Evolutionary conservation across 106 monocot genomes (phyloP).

Genomic region (Xerophyta viscosa): DNA sequence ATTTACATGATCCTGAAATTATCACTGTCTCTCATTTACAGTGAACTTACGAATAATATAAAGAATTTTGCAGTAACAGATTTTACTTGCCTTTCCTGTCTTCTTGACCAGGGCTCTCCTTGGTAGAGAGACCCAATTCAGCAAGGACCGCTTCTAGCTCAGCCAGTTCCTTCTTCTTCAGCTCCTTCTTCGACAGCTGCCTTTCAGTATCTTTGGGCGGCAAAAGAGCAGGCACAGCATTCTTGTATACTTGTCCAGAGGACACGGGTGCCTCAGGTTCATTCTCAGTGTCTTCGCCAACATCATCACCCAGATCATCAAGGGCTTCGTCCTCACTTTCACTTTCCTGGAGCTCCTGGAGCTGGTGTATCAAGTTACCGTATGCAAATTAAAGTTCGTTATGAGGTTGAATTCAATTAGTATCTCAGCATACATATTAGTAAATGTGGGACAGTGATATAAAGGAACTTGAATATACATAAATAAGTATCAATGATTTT

Average conservation of each 20-base stretch:
- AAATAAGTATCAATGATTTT: too few species aligned
- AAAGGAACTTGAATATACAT: too few species aligned
- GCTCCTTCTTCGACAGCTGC: conserved; percentile 81
- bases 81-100: conserved; percentile 27
- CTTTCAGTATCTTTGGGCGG: conserved; percentile 52
- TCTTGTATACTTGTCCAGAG: conserved; percentile 17
- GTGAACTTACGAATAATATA: too few species aligned
- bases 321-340: conserved; percentile 72
- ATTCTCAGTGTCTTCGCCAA: conserved; percentile 51
- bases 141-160: conserved; percentile 65
- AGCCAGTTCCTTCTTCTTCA: conserved; percentile 74
- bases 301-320: conserved; percentile 49
- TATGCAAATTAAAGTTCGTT: too few species aligned
- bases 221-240: conserved; percentile 11
- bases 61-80: too few species aligned
- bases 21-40: too few species aligned
- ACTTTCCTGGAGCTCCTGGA: conserved; percentile 61
- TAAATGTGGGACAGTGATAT: too few species aligned
- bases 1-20: too few species aligned
- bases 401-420: too few species aligned
- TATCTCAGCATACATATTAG: too few species aligned
- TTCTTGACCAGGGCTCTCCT: conserved; percentile 17
- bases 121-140: conserved; percentile 41
- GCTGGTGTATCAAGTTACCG: background rate
- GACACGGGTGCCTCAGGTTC: conserved; percentile 23